Evolutionary conservation across 768 basidiomycete species (phyloP), one percentile per base, ranked within the genome.

Genomic region (Cystofilobasidium bisporidii): DNA sequence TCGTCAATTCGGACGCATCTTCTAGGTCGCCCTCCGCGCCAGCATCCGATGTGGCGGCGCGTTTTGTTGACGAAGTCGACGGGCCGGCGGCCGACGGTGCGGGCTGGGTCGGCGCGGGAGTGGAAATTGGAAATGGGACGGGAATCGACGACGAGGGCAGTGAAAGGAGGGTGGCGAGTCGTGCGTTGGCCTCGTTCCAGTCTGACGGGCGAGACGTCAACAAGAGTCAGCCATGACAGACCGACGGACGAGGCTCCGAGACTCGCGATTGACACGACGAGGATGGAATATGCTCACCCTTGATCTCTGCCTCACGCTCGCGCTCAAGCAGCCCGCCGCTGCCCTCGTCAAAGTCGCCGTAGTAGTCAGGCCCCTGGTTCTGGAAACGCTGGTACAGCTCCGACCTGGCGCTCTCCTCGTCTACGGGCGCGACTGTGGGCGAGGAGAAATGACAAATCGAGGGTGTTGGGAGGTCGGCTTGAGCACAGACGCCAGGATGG

Each of bases 271-370:
- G n/a, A n/a, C n/a, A n/a, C n/a, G n/a, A n/a, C n/a, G n/a, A n/a
- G n/a, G n/a, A n/a, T n/a, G n/a, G n/a, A n/a, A 55, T 55, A 3
- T 10, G 14, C 17, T 38, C 12, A 67, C 65, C 65, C 26, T 63
- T 63, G 55, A 62, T 41, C 57, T 68, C 67, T 2, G 84, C 83
- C 65, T 81, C 80, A 50, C 77, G 78, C 77, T 97, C 94, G 68
- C 81, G 88, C 63, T 83, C 81, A 20, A 91, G 74, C 36, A 99
- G 75, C n/a, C 78, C 78, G 63, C 84, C 78, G 56, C 83, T 85
- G 3, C 78, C 77, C 75, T 99, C 93, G 74, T 97, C 94, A 18
- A 86, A 72, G 74, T 99, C 91, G 11, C 94, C 92, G 76, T 87
- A 97, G 75, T 99, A 98, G 0, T 83, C 82, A 0, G 89, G 89